Percentiles rank a stretch among this genome's conserved stretches.
phyloP scores from a whole-genome alignment of 345 rosid genomes.

The Acer yangbiense region DNA sequence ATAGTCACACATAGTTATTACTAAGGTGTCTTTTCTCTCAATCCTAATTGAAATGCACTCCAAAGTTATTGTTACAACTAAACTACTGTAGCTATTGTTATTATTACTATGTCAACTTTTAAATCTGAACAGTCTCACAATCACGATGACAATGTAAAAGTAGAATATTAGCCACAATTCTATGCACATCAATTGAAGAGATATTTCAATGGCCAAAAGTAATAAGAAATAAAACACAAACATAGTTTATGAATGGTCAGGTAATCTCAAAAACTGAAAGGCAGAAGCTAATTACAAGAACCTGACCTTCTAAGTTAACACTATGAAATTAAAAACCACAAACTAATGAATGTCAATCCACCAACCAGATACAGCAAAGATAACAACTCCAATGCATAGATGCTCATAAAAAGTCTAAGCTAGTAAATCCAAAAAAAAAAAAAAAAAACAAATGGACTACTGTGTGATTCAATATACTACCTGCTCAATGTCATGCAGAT shows the following conservation, averaged over 20 bases:
- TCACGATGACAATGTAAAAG: not conserved
- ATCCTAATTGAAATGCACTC: not conserved
- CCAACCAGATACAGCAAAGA: too few relatives aligned
- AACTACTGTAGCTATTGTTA: not conserved
- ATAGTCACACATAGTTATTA: not conserved
- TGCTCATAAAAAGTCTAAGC: not conserved
- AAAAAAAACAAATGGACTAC: not conserved
- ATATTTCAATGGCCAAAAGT: not conserved
- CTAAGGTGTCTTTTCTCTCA: not conserved
- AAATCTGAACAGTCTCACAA: not conserved
- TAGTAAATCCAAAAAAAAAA: too few relatives aligned
- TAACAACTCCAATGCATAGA: not conserved
- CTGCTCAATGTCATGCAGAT: constrained; percentile 76
- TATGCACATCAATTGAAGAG: not conserved
- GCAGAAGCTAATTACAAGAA: not conserved
- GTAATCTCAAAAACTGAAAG: not conserved
- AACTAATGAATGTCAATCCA: not conserved
- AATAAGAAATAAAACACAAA: not conserved
- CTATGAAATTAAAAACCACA: not conserved
- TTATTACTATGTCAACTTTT: not conserved
- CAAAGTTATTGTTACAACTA: not conserved
- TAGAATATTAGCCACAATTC: not conserved
- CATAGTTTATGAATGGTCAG: not conserved
- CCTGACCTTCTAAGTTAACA: not conserved
- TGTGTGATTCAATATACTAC: constrained; percentile 31